Base-by-base conservation (phyloP, 306 rosid species). In the Gastrolobium villosum region DNA sequence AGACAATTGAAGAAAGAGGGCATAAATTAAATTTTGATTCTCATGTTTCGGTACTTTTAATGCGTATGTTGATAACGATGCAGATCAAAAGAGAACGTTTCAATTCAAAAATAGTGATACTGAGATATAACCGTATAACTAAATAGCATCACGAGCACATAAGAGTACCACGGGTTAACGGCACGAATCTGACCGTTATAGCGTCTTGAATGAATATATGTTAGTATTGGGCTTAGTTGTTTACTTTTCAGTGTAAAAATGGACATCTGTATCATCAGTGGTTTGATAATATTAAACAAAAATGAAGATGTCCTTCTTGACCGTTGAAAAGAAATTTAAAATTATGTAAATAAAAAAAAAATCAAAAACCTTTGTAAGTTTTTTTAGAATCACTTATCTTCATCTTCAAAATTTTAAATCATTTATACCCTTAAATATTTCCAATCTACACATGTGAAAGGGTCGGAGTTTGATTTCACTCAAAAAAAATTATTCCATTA, bases 121-220 rank as follows among this genome's bases (percentile, higher is more conserved):
- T 5, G 30, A 50, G 28, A 15, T n/a, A 50, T n/a, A 14, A n/a
- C 56, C 28, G 15, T 1, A 8, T 4, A 50, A 50, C 30, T 15
- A n/a, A 7, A 1, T 1, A 50, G 56, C 20, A n/a, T 14, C 28
- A 50, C 26, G 56, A 20, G 26, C 26, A 20, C 7, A 5, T 0
- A 1, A 14, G 28, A 13, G 35, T 54, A 4, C 64, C 36, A 4
- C 7, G 0, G 10, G 1, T 50, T 52, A 37, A 70, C 34, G 64
- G 50, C 41, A 71, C 37, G 52, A 15, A 71, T 30, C 50, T 71
- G 37, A 36, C 76, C 64, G 37, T 36, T 15, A 36, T 53, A 52
- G 37, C 50, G 64, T 70, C 48, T 8, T 7, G 3, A 8, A 52
- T 50, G 34, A 70, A 70, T 32, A 7, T 26, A 26, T 43, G 4